A percentile compares a stretch with the other conserved stretches of the same genome.
Conservation (phyloP, 352 stramenopile species). For the Peronosclerospora sorghi region DNA sequence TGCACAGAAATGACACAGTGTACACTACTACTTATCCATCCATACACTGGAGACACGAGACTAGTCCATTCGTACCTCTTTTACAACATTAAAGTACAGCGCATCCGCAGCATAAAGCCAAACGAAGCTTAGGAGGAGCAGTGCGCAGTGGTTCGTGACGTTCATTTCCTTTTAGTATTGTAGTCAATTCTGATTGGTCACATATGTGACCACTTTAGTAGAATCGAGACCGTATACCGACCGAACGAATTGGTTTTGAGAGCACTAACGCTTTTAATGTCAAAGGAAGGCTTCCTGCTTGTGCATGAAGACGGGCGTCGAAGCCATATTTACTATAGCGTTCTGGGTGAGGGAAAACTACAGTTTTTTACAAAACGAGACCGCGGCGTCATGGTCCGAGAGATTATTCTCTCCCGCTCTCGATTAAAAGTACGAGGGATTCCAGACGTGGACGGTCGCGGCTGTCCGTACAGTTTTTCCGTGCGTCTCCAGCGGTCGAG, state of each 20-base stretch:
- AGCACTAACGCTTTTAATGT: constrained; percentile 28
- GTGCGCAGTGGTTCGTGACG: background rate
- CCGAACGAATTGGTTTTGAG: background rate
- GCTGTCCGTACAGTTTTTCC: constrained; percentile 67
- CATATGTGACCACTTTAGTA: background rate
- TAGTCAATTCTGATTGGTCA: constrained; percentile 6
- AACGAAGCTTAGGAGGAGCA: constrained; percentile 16
- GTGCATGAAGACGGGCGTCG: constrained; percentile 54
- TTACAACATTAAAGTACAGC: constrained; percentile 54
- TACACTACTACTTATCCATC: background rate
- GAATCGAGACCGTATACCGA: too few relatives aligned
- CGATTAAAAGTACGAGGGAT: constrained; percentile 73
- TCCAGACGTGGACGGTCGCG: constrained; percentile 49
- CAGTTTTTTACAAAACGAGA: constrained; percentile 64
- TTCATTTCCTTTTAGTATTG: background rate
- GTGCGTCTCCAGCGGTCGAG: constrained; percentile 59
- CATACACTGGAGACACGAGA: background rate
- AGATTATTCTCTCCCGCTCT: constrained; percentile 57
- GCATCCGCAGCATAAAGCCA: constrained; percentile 8
- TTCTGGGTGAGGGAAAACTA: constrained; percentile 59
- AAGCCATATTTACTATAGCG: constrained; percentile 69
- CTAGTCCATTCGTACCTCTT: constrained; percentile 15
- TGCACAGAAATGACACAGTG: constrained; percentile 5
- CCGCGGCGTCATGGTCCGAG: constrained; percentile 47
- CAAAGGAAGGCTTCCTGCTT: constrained; percentile 75